Evolutionary conservation across 441 rosid species (phyloP).

Genomic region (Daphne laureola): DNA sequence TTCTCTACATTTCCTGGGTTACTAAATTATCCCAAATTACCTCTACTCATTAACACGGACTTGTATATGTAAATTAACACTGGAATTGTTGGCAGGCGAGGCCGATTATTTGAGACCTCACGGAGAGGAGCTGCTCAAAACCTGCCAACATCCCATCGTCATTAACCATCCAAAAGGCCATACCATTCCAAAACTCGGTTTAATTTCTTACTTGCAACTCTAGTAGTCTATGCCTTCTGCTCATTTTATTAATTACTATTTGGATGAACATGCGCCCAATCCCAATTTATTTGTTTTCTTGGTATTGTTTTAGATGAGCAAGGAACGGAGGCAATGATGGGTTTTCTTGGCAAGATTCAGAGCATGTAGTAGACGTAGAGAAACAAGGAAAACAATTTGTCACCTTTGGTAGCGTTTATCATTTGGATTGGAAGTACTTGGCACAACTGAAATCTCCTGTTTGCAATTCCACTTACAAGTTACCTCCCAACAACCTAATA

Average conservation of each 20-base stretch:
- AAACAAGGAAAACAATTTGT: too few relatives aligned
- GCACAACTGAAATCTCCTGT: too few relatives aligned
- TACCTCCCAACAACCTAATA: too few relatives aligned
- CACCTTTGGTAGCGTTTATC: too few relatives aligned
- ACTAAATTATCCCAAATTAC: too few relatives aligned
- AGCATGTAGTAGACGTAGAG: conserved; percentile 17
- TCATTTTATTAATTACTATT: neutral
- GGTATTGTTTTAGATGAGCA: conserved; percentile 43
- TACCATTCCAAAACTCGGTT: conserved; percentile 77
- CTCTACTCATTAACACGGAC: too few relatives aligned
- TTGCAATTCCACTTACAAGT: too few relatives aligned
- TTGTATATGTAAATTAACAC: too few relatives aligned
- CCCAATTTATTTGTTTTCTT: neutral
- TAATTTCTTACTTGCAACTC: neutral
- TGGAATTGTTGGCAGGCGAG: conserved; percentile 48
- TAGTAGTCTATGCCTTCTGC: neutral
- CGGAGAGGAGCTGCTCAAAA: conserved; percentile 50
- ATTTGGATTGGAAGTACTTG: too few relatives aligned
- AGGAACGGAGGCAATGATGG: conserved; percentile 30
- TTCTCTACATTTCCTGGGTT: conserved; percentile 77
- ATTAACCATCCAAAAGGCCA: conserved; percentile 88
- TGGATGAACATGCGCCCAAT: too few relatives aligned
- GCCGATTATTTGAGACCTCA: conserved; percentile 64
- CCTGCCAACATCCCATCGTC: conserved; percentile 43
- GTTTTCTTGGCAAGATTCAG: conserved; percentile 43